Evolutionary conservation across 192 early-diverging fungal species (phyloP), one percentile per base, ranked within the genome.

Genomic region (Bifiguratus adelaidae): DNA sequence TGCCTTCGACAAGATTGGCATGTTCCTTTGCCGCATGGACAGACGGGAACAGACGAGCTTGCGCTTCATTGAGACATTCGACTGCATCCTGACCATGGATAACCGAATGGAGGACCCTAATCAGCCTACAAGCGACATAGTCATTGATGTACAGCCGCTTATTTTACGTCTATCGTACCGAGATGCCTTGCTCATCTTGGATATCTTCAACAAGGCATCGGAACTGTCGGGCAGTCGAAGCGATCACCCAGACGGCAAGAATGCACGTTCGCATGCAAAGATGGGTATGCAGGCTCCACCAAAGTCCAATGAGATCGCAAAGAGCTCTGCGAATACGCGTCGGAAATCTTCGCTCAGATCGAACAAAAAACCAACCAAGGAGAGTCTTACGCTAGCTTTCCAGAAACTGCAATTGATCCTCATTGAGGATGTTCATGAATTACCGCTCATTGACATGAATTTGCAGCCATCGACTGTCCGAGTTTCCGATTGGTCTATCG

Each of bases 401-500:
- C 66, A 81, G 43, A 83, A 85, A 0, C 51, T 88, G 26, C 76
- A 81, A 32, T 34, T 93, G 1, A 75, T 99, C 29, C 55, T 97
- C 12, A 96, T 99, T 44, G 89, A 94, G 44, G 94, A 99, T 55
- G 74, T 91, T 58, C 86, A 94, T 57, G 86, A 95, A 48, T 68
- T 95, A 44, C 95, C 92, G 0, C 85, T 95, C 63, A 73, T 92
- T 37, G 92, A 95, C 36, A 60, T 90, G 47, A 80, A 73, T 24
- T 56, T 92, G 22, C 79, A 89, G n/a, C 75, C 81, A 52, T 82
- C 93, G 50, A 67, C 80, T 27, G 61, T 95, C 26, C 76, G 89
- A 33, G 70, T 86, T 1, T 58, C 75, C 0, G 85, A 99, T 58
- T 99, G 96, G 96, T 85, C 82, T 4, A 67, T 75, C 8, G 47